A percentile compares a stretch with the other conserved stretches of the same genome.
phyloP scores from a whole-genome alignment of 2,329 filamentous ascomycete genomes.

The Scedosporium aurantiacum region DNA sequence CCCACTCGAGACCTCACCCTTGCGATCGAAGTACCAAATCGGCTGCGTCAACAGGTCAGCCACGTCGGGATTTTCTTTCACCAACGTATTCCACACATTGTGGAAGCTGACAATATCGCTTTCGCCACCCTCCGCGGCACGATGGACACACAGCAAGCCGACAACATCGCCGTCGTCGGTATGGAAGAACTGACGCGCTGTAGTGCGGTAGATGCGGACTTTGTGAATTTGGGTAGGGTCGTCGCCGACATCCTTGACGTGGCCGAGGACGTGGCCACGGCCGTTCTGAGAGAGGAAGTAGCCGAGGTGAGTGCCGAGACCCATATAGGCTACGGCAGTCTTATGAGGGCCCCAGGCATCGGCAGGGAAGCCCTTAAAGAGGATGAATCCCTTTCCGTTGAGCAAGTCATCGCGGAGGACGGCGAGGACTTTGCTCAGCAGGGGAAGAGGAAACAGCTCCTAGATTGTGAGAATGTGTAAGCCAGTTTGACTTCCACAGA shows the following conservation, averaged over 20 bases:
- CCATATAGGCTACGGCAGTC: constrained; percentile 83
- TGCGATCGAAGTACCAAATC: constrained; percentile 87
- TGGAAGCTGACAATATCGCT: constrained; percentile 72
- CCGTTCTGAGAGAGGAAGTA: constrained; percentile 85
- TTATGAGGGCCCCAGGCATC: constrained; percentile 66
- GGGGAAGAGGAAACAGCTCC: constrained; percentile 33
- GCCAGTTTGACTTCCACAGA: background rate
- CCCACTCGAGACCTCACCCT: constrained; percentile 67
- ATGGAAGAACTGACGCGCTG: constrained; percentile 48
- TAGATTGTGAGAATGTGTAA: constrained; percentile 14
- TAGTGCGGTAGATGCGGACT: constrained; percentile 83
- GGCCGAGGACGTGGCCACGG: constrained; percentile 68
- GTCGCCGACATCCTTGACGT: constrained; percentile 81
- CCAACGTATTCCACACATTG: constrained; percentile 70
- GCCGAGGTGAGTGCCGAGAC: constrained; percentile 71
- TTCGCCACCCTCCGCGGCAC: constrained; percentile 71
- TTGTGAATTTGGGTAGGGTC: constrained; percentile 68
- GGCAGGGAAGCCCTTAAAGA: constrained; percentile 80
- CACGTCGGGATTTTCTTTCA: constrained; percentile 65
- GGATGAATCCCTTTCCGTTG: constrained; percentile 78
- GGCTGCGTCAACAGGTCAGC: constrained; percentile 64
- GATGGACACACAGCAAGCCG: constrained; percentile 69
- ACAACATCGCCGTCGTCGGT: constrained; percentile 75
- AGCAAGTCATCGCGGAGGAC: constrained; percentile 36
- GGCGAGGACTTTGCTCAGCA: constrained; percentile 23